Base-by-base conservation (phyloP, 139 green algal species). In the Chlamydomonas schloesseri region DNA sequence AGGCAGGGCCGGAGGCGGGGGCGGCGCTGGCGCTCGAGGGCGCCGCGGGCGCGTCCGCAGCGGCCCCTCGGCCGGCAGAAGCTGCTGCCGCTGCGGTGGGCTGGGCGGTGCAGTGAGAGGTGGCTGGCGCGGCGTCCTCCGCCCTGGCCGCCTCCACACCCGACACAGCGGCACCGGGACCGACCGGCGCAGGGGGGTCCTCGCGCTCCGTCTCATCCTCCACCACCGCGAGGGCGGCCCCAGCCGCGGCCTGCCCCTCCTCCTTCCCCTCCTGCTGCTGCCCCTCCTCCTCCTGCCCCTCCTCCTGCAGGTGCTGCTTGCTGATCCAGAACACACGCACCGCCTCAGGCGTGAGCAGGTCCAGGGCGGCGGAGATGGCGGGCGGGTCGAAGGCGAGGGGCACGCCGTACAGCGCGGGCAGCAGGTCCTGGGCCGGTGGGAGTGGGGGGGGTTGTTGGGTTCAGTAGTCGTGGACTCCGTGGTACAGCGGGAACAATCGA, bases 291-390 rank as follows among this genome's bases (percentile, higher is more conserved):
- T 5, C 42, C 42, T 50, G 42, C 42, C 42, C 17, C 57, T 6
- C n/a, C 23, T 10, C 20, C 58, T 36, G n/a, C 60, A 70, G 65
- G 57, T 88, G 94, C 0, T 67, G 71, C 67, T 98, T 97, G 74
- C 89, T 96, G 36, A 87, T 70, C 96, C 96, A 98, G 81, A 97
- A 91, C 53, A 96, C 77, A 28, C 96, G 89, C 33, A 95, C 91
- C 20, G 91, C 84, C 9, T 73, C 78, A 0, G 92, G 91, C 0
- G 94, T 97, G 31, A 99, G 87, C 28, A 84, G 77, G 2, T 89
- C 75, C 46, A 99, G 74, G 18, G 94, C 88, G 26, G 80, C 83
- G 0, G 53, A 57, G 65, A 99, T 97, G n/a, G 89, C 86, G 0
- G 57, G 82, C 1, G 90, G 81, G 71, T 95, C 89, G 81, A 93